phyloP scores from a whole-genome alignment of 805 yeast genomes.

The Starmerella floris region DNA sequence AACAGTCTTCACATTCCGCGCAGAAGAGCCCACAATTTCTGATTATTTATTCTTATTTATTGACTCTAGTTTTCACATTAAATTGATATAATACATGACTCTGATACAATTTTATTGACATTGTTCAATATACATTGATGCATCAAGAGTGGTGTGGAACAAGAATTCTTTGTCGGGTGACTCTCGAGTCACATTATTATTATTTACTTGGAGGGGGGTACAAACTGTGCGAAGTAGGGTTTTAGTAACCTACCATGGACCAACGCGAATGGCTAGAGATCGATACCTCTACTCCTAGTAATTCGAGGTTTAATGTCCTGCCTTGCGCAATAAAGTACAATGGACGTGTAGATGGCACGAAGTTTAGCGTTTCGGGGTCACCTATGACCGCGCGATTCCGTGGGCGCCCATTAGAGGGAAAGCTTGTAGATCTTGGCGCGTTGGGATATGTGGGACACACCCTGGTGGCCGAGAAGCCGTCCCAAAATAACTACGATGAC shows the following conservation, averaged over 20 bases:
- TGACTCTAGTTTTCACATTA: background rate
- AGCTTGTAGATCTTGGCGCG: constrained; percentile 11
- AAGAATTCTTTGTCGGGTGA: too few species aligned
- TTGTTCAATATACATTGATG: too few species aligned
- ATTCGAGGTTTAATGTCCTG: constrained; percentile 9
- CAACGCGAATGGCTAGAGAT: constrained; percentile 1
- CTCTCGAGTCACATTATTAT: too few species aligned
- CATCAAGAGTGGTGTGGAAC: too few species aligned
- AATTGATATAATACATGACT: background rate
- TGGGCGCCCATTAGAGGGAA: constrained; percentile 19
- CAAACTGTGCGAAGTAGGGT: background rate
- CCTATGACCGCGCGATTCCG: constrained; percentile 12
- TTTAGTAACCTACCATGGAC: background rate
- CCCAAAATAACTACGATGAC: constrained; percentile 14
- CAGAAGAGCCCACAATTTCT: background rate
- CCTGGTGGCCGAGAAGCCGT: constrained; percentile 9
- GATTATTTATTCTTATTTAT: background rate
- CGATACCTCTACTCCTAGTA: background rate
- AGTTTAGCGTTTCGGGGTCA: constrained; percentile 5
- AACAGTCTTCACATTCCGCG: background rate
- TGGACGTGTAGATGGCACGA: constrained; percentile 14
- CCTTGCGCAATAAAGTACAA: constrained; percentile 16
- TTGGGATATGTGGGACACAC: constrained; percentile 16
- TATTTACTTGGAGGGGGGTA: too few species aligned
- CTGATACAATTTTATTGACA: background rate